Conservation (phyloP, 1,284 basidiomycete genomes). For the Cystobasidium pallidum region DNA sequence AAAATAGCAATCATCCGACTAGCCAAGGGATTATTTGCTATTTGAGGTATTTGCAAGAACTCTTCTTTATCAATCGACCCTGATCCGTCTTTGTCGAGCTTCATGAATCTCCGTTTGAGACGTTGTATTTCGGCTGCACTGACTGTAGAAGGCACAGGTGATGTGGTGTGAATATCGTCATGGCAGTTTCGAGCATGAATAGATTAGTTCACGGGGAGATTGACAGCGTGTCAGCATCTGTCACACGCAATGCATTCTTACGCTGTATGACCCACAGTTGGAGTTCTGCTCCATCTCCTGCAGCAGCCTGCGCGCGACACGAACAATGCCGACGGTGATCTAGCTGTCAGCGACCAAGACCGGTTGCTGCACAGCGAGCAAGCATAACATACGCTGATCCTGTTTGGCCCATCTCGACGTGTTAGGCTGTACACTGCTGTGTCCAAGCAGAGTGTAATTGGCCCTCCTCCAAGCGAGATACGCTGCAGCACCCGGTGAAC, state of each 20-base stretch:
- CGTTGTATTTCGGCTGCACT: constrained; percentile 87
- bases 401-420: constrained; percentile 41
- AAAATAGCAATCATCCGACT: constrained; percentile 99
- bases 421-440: not conserved
- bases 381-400: constrained; percentile 36
- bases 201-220: not conserved
- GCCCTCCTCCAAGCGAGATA: not conserved
- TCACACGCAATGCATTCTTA: not conserved
- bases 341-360: not conserved
- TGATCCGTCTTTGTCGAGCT: constrained; percentile 96
- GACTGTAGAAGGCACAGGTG: constrained; percentile 64
- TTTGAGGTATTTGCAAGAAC: constrained; percentile 97
- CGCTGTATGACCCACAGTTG: constrained; percentile 66
- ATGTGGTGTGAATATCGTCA: not conserved
- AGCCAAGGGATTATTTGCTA: constrained; percentile 95
- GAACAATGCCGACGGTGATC: not conserved
- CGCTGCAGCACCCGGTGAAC: no score
- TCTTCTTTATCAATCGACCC: constrained; percentile 98
- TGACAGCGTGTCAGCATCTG: not conserved
- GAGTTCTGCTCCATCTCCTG: constrained; percentile 90
- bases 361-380: not conserved
- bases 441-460: not conserved
- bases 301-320: constrained; percentile 64
- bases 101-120: constrained; percentile 98
- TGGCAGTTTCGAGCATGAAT: not conserved